A percentile compares a stretch with the other conserved stretches of the same genome.
phyloP scores from a whole-genome alignment of 2,329 filamentous ascomycete species.

The Aspergillus felis region DNA sequence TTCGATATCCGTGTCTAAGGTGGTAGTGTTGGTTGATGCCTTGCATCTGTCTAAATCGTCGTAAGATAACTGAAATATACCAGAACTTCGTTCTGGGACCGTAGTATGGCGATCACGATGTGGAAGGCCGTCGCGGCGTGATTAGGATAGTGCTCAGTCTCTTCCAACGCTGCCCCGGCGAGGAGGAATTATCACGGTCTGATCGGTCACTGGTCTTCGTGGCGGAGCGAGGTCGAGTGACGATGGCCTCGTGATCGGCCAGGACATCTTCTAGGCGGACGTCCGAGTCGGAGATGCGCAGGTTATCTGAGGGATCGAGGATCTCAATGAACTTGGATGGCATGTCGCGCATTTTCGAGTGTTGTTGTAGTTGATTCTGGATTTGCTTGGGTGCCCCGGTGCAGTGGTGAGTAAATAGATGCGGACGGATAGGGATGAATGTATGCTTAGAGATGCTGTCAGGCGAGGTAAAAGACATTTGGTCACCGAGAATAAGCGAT shows the following conservation, averaged over 20 bases:
- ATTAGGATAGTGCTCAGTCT: slow-evolving; percentile 31
- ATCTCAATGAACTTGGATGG: slow-evolving; percentile 44
- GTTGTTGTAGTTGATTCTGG: neutral
- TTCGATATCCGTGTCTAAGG: no score
- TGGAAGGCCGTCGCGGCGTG: slow-evolving; percentile 19
- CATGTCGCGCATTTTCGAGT: slow-evolving; percentile 29
- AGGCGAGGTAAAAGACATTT: neutral
- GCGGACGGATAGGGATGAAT: neutral
- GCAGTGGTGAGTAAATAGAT: neutral
- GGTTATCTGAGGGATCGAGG: slow-evolving; percentile 34
- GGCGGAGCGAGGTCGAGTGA: slow-evolving; percentile 33
- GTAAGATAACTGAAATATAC: neutral
- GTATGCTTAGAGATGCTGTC: neutral
- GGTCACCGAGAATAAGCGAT: neutral
- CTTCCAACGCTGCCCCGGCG: slow-evolving; percentile 30
- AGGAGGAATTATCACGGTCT: slow-evolving; percentile 18
- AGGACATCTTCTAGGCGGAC: slow-evolving; percentile 44
- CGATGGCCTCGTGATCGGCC: slow-evolving; percentile 36
- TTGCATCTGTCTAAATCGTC: no score
- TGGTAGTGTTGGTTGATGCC: no score
- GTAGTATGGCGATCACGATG: neutral
- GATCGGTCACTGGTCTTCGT: slow-evolving; percentile 28
- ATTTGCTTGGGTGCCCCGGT: neutral
- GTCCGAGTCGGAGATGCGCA: slow-evolving; percentile 36
- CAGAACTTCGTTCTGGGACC: neutral